phyloP scores from a whole-genome alignment of 306 rosid genomes.

The Rosa persica region DNA sequence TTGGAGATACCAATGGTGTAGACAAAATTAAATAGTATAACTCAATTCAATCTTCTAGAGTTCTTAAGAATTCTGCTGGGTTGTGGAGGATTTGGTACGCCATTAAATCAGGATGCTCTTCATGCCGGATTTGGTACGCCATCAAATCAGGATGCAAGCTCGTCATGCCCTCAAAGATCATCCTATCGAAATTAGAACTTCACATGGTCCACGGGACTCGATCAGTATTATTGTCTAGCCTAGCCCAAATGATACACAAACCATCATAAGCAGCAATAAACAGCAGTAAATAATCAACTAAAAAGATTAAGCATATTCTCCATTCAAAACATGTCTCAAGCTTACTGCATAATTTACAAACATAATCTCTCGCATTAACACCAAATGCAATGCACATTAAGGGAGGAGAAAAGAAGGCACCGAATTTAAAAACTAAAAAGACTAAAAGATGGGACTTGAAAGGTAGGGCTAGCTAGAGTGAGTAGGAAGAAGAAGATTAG shows the following conservation, averaged over 20 bases:
- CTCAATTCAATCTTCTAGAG: too few species aligned
- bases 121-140: too few species aligned
- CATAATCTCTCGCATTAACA: constrained; percentile 2
- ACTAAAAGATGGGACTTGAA: not conserved
- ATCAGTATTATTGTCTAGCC: not conserved
- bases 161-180: too few species aligned
- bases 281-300: not conserved
- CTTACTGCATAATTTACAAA: constrained; percentile 41
- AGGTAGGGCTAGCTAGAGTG: not conserved
- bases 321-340: constrained; percentile 28
- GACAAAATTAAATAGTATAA: too few species aligned
- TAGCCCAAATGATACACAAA: not conserved
- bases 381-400: constrained; percentile 13
- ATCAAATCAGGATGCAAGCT: too few species aligned
- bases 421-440: not conserved
- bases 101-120: too few species aligned
- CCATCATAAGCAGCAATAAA: not conserved
- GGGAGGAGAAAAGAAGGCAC: not conserved
- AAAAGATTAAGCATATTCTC: constrained; percentile 21
- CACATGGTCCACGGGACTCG: too few species aligned
- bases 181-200: too few species aligned
- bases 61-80: not conserved
- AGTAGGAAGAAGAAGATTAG: constrained; percentile 18
- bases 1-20: not conserved
- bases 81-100: not conserved